These are phyloP conservation scores for Solanum rostratum DNA, from an alignment of 257 asterid species.

Conservation along the genomic window DNA sequence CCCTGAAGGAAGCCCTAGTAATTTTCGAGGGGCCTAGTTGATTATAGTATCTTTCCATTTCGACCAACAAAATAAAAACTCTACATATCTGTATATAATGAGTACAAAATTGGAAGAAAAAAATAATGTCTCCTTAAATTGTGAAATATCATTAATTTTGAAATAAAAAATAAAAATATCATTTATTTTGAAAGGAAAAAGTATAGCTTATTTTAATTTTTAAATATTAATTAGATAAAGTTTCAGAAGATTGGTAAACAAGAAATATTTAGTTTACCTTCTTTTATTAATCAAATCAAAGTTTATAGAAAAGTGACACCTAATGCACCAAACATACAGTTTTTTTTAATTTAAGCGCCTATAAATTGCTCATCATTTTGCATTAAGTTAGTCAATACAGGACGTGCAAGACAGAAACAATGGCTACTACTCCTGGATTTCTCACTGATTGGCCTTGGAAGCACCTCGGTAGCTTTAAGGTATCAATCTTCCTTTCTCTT, in stretches of 20 bases:
- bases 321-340: not conserved
- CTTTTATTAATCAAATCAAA: not conserved
- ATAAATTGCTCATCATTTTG: not conserved
- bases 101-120: not conserved
- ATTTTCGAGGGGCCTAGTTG: too few species aligned
- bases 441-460: constrained; percentile 33
- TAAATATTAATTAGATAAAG: not conserved
- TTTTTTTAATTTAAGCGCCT: not conserved
- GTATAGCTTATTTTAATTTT: not conserved
- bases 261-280: not conserved
- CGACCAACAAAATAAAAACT: not conserved
- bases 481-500: not conserved
- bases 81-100: not conserved
- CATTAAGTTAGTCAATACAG: not conserved
- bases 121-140: not conserved
- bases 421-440: constrained; percentile 22
- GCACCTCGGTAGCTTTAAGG: constrained; percentile 20
- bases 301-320: not conserved
- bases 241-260: not conserved
- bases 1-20: too few species aligned
- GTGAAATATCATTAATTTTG: not conserved
- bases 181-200: not conserved
- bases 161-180: not conserved
- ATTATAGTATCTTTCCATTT: not conserved
- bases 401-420: not conserved